Evolutionary conservation across 495 filamentous ascomycete species (phyloP), one percentile per base, ranked within the genome.

Genomic region (Penicillium bovifimosum): DNA sequence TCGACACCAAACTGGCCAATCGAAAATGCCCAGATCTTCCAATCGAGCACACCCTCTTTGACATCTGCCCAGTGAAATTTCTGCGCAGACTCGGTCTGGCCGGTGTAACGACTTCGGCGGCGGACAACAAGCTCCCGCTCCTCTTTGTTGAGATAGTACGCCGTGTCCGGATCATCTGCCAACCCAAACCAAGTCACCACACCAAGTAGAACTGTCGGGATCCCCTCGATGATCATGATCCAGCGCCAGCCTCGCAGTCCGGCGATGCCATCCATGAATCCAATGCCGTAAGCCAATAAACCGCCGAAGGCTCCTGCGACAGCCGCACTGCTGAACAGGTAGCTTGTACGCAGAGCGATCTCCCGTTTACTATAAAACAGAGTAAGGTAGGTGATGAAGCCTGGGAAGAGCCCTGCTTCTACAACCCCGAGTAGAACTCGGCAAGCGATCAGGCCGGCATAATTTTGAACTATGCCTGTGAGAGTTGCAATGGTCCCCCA

Each of bases 231-330:
- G 49, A 88, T 86, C 68, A 79, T 74, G 28, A 79, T 73, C 76
- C 76, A 80, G 41, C 73, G 58, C 76, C 76, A 79, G 17, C 80
- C 83, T 10, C 65, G 67, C 51, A 82, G 70, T n/a, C 83, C 85
- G 8, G 68, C 61, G 20, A 84, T 62, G 9, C 86, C 85, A 39
- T 86, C 80, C 81, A 91, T 85, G 53, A 80, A 78, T 0, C 85
- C 83, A 49, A 92, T 88, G 1, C 71, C 85, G 49, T 85, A 90
- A 1, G 88, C 86, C 3, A 92, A 70, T 0, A 91, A 71, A 0
- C 88, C 88, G 17, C 88, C 88, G 53, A 82, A 83, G 14, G 86
- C 87, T 5, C 88, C 88, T 3, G 87, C 84, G 10, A 90, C 73
- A 1, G 88, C 87, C 2, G 88, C 80, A 36, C 79, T 86, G 47